Base-by-base conservation (phyloP, 352 stramenopile species). In the Pythium scleroteichum region DNA sequence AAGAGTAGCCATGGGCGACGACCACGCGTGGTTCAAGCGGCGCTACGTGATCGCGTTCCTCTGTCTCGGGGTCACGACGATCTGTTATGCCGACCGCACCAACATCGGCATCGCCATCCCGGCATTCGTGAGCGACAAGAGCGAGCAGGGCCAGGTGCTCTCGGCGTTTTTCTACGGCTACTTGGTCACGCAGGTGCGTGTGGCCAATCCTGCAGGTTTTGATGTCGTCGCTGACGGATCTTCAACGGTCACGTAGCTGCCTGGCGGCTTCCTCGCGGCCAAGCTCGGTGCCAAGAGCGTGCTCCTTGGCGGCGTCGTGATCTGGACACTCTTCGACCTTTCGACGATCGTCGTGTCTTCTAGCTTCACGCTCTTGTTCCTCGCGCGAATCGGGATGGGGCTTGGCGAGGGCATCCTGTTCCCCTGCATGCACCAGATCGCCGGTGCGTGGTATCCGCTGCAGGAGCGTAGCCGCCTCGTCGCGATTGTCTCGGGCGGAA, bases 141-240 rank as follows among this genome's bases (percentile, higher is more conserved):
- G 75, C 19, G 76, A 90, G 49, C 87, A 95, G 59, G 85, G 87
- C 0, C 79, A 91, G 59, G 73, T 95, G 41, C 72, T 95, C 33
- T 88, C 85, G 14, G 79, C 85, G 22, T 95, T 95, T 66, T 95
- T 93, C 69, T 95, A 92, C 44, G 87, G 87, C 42, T 95, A 95
- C 68, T 83, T 95, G 73, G 74, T 78, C 62, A 95, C 87, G 9
- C 87, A 95, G 75, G 83, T 89, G 41, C 29, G 29, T 35, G 29
- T 35, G 29, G 29, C 5, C 29, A 35, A 35, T 35, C 5, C 29
- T 51, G 41, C 24, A 19, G 19, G 47, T 42, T 10, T 39, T 22
- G 13, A 47, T 13, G 20, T 26, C 51, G 48, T 33, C 14, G n/a
- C 24, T 19, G 42, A 16, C n/a, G 14, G 29, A 10, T 35, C 10